Evolutionary conservation across 2,329 filamentous ascomycete genomes (phyloP), one percentile per base, ranked within the genome.

Genomic region (Paecilomyces variotii): DNA sequence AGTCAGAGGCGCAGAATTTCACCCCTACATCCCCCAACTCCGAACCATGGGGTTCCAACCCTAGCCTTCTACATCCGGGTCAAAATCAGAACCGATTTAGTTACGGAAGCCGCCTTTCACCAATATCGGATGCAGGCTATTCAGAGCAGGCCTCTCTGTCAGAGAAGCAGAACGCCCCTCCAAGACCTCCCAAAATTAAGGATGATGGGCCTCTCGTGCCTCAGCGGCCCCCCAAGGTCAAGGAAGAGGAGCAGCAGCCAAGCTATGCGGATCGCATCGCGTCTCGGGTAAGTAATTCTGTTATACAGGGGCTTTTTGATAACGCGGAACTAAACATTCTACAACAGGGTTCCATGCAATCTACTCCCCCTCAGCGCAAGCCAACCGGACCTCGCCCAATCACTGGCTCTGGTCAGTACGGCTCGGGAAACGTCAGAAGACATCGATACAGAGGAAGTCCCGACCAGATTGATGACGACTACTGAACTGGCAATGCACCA

Each of bases 141-240:
- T 80, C 78, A n/a, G 72, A 78, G 58, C 63, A 66, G 28, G 76
- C 71, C 59, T 74, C 74, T 25, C 66, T 68, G 25, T 61, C 66
- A 4, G 63, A 64, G 32, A 68, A 66, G 57, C 70, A 71, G 27
- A 66, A 71, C 19, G 76, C 70, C 0, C 79, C 80, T 19, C 75
- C 80, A 12, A 76, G 81, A 53, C 78, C 79, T n/a, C 78, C 80
- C 14, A 83, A 83, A 66, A 70, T 82, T 59, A 75, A 74, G 58
- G 82, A 85, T 58, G 80, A 84, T 25, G 84, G 82, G 0, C 84
- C 84, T 4, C 72, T 87, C 53, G 73, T 87, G 25, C 84, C 84
- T 12, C 78, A 79, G 53, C 75, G 77, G 35, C 73, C 77, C 7
- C 70, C 72, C 27, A 80, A 77, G 63, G 64, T 68, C 56, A 68